These are phyloP conservation scores for Stereocaulon alpinum DNA, from an alignment of 495 filamentous ascomycete species.

Conservation along the genomic window DNA sequence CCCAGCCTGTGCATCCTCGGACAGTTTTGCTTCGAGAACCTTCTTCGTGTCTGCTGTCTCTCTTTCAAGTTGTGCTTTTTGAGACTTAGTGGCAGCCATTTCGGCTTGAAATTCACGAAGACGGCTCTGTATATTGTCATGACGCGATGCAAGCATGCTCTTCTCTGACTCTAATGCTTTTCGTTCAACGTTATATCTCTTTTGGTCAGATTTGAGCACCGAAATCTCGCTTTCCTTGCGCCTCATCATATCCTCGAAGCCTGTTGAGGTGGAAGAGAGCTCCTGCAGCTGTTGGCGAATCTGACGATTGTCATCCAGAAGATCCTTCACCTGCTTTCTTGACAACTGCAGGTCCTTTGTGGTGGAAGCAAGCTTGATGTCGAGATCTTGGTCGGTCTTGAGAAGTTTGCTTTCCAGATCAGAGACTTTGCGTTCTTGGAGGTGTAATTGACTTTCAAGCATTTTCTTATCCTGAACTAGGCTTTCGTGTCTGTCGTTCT, in stretches of 20 bases:
- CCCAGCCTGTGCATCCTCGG: slow-evolving; percentile 77
- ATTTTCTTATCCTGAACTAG: slow-evolving; percentile 77
- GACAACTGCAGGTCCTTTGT: slow-evolving; percentile 71
- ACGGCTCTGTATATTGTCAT: slow-evolving; percentile 67
- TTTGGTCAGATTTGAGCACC: slow-evolving; percentile 71
- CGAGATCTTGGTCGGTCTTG: slow-evolving; percentile 79
- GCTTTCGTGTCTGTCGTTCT: slow-evolving; percentile 59
- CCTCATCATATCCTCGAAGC: slow-evolving; percentile 85
- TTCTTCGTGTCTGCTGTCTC: slow-evolving; percentile 82
- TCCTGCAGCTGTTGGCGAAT: slow-evolving; percentile 78
- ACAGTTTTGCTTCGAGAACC: slow-evolving; percentile 76
- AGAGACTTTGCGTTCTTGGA: slow-evolving; percentile 84
- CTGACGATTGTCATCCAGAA: slow-evolving; percentile 71
- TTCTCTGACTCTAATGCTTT: slow-evolving; percentile 67
- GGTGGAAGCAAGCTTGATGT: slow-evolving; percentile 72
- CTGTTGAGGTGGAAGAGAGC: slow-evolving; percentile 81
- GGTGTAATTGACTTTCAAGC: slow-evolving; percentile 76
- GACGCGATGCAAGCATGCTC: slow-evolving; percentile 53
- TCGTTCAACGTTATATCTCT: slow-evolving; percentile 67
- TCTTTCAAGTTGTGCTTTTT: slow-evolving; percentile 71
- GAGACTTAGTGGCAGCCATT: slow-evolving; percentile 72
- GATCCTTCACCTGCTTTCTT: slow-evolving; percentile 59
- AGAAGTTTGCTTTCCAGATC: slow-evolving; percentile 79
- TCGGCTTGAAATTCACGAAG: slow-evolving; percentile 82
- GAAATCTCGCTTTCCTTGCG: slow-evolving; percentile 90